Percentiles rank a stretch among this genome's conserved stretches.
phyloP scores from a whole-genome alignment of 176 grass and related monocot species.

The Luzula sylvatica region DNA sequence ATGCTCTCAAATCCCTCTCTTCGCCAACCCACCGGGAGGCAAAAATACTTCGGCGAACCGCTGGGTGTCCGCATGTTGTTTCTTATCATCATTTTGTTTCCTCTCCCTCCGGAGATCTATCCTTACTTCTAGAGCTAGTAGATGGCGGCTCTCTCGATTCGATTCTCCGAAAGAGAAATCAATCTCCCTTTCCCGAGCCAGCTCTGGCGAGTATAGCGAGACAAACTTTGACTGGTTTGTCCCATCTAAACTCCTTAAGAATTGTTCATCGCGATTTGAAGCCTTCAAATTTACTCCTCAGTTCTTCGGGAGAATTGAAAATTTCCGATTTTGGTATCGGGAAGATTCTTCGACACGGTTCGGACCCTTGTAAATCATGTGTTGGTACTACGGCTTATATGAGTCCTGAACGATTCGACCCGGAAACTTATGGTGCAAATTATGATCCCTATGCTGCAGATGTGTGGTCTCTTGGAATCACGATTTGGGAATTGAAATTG shows the following conservation, averaged over 20 bases:
- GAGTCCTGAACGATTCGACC: constrained; percentile 78
- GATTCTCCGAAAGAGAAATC: no score
- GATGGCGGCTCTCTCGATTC: constrained; percentile 50
- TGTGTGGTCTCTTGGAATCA: constrained; percentile 67
- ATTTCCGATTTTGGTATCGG: no score
- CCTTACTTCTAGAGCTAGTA: constrained; percentile 58
- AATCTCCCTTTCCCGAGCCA: no score
- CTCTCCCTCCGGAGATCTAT: constrained; percentile 10
- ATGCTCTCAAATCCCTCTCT: no score
- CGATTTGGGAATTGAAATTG: constrained; percentile 57
- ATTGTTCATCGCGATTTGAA: no score
- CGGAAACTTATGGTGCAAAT: constrained; percentile 51
- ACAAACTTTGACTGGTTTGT: no score
- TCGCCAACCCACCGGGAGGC: constrained; percentile 45
- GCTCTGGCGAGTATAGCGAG: no score
- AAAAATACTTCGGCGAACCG: constrained; percentile 50
- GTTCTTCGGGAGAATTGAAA: no score
- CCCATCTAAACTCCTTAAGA: constrained; percentile 41
- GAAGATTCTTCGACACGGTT: constrained; percentile 36
- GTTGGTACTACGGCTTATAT: constrained; percentile 83
- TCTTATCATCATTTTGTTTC: constrained; percentile 45
- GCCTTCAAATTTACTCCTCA: no score
- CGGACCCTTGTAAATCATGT: constrained; percentile 78
- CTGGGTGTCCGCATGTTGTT: constrained; percentile 47
- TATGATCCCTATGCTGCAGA: constrained; percentile 91